A percentile compares a stretch with the other conserved stretches of the same genome.
These are phyloP conservation scores for Eucalyptus cloeziana DNA, from an alignment of 345 rosid genomes.

Conservation along the genomic window DNA sequence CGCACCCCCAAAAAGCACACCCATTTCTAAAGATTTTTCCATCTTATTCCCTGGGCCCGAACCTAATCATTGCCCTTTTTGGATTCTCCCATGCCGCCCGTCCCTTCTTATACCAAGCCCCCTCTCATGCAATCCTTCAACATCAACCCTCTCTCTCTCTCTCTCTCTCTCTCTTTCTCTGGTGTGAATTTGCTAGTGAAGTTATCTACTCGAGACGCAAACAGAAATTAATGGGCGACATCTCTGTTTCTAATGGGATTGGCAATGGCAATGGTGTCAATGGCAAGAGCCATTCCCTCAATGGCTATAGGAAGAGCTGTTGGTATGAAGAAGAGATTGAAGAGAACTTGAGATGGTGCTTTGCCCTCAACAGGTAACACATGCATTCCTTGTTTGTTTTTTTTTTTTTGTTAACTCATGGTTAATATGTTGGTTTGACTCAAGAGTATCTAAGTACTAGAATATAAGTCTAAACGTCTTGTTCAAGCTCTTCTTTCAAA, in stretches of 20 bases:
- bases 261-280: conserved; percentile 18
- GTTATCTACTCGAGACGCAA: not conserved
- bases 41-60: not conserved
- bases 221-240: conserved; percentile 28
- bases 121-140: not conserved
- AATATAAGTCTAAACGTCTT: not conserved
- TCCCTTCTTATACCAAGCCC: conserved; percentile 10
- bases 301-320: conserved; percentile 55
- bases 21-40: conserved; percentile 11
- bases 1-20: not conserved
- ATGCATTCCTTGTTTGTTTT: not conserved
- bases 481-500: not conserved
- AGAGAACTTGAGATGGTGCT: conserved; percentile 49
- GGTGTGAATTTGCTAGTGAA: not conserved
- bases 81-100: not conserved
- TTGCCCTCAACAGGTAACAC: conserved; percentile 50
- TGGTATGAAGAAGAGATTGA: conserved; percentile 69
- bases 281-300: conserved; percentile 14
- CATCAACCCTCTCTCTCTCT: not conserved
- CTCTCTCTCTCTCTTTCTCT: not conserved
- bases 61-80: conserved; percentile 9
- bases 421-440: not conserved
- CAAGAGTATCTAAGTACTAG: not conserved
- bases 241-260: conserved; percentile 24
- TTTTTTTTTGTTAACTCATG: not conserved